Evolutionary conservation across 2,329 filamentous ascomycete species (phyloP).

Genomic region (Xylaria polymorpha): DNA sequence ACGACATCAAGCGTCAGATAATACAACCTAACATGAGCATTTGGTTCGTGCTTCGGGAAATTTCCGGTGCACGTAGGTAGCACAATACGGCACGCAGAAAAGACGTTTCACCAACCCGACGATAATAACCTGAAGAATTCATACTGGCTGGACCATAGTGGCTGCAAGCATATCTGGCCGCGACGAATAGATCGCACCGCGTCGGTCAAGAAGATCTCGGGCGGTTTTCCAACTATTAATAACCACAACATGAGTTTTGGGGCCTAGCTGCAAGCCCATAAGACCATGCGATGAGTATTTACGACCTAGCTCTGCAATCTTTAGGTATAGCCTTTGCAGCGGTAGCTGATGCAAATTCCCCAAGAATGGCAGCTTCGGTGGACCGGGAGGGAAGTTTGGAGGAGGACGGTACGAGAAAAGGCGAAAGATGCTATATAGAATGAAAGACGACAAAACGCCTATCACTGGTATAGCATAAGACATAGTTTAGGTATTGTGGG

Average conservation of each 20-base stretch:
- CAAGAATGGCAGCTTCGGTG: constrained; percentile 38
- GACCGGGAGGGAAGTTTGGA: constrained; percentile 41
- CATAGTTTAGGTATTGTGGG: background rate
- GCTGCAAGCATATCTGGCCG: constrained; percentile 35
- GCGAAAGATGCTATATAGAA: constrained; percentile 11
- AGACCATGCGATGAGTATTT: constrained; percentile 38
- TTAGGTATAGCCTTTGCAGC: constrained; percentile 33
- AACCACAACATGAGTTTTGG: constrained; percentile 38
- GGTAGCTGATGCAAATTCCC: constrained; percentile 45
- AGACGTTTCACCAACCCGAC: background rate
- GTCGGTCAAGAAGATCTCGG: constrained; percentile 42
- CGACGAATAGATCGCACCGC: constrained; percentile 42
- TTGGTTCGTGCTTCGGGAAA: background rate
- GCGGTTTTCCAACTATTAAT: constrained; percentile 42
- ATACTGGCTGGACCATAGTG: constrained; percentile 36
- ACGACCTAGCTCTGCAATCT: constrained; percentile 38
- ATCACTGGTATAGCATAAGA: background rate
- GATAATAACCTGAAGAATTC: background rate
- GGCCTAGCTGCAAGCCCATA: constrained; percentile 40
- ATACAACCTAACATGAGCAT: background rate
- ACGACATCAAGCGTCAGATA: background rate
- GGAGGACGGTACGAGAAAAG: background rate
- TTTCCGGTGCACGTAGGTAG: background rate
- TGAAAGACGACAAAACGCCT: background rate
- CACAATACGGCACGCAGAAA: background rate